phyloP scores from a whole-genome alignment of 257 asterid genomes.

The Solanum ossicruentum region DNA sequence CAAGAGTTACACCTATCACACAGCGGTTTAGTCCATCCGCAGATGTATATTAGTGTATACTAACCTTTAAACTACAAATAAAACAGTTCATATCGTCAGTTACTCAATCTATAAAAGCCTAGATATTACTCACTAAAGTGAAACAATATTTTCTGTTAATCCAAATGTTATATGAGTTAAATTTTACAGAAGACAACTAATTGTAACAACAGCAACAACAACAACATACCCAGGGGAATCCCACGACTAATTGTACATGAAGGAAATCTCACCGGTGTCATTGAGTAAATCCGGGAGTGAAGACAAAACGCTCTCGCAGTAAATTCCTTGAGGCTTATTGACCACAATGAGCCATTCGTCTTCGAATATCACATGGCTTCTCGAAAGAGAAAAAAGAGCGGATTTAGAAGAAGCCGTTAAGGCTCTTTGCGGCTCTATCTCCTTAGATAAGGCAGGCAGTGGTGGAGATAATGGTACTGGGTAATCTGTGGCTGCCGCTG shows the following conservation, averaged over 20 bases:
- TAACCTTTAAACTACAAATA: background rate
- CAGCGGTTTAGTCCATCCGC: background rate
- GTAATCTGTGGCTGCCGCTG: conserved; percentile 15
- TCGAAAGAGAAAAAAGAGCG: conserved; percentile 48
- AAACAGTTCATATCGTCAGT: background rate
- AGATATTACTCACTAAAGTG: background rate
- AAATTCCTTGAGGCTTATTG: conserved; percentile 78
- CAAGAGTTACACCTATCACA: background rate
- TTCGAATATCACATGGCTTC: conserved; percentile 59
- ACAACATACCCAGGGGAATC: too few relatives aligned
- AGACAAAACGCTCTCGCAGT: conserved; percentile 58
- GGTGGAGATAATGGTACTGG: conserved; percentile 78
- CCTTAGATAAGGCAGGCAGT: conserved; percentile 51
- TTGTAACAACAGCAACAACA: background rate
- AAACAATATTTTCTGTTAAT: background rate
- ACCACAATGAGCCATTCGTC: conserved; percentile 86
- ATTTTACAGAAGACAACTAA: background rate
- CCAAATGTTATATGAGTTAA: background rate
- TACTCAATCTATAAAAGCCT: background rate
- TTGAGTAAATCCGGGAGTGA: conserved; percentile 35
- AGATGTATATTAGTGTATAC: background rate
- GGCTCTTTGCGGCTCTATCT: conserved; percentile 65
- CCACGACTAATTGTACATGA: background rate
- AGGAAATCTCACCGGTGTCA: conserved; percentile 1
- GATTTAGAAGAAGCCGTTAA: conserved; percentile 71